These are phyloP conservation scores for Angophora floribunda DNA, from an alignment of 345 rosid species.

Conservation along the genomic window DNA sequence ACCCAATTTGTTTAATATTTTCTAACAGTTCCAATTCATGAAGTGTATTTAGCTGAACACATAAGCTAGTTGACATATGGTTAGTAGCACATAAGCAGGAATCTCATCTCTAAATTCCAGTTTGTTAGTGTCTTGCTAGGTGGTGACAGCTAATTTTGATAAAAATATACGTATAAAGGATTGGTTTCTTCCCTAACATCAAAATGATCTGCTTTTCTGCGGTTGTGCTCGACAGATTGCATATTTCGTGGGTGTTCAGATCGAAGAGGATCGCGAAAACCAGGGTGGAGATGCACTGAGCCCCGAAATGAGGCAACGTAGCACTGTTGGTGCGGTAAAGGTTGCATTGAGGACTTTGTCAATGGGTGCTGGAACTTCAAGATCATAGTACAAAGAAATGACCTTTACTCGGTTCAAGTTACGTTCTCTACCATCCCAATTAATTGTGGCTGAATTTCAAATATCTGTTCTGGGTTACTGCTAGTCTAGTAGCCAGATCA, in stretches of 20 bases:
- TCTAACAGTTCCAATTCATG: neutral
- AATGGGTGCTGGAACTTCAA: constrained; percentile 37
- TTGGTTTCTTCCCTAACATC: neutral
- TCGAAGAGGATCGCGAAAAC: constrained; percentile 39
- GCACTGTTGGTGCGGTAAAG: constrained; percentile 77
- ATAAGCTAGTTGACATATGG: neutral
- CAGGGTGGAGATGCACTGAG: constrained; percentile 37
- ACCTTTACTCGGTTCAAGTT: neutral
- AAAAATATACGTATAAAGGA: neutral
- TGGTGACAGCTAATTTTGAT: neutral
- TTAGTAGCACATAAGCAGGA: neutral
- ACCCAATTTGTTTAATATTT: neutral
- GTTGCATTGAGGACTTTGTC: constrained; percentile 77
- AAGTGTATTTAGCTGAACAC: neutral
- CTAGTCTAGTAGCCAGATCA: neutral
- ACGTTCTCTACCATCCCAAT: neutral
- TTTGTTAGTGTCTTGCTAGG: neutral
- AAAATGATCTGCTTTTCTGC: neutral
- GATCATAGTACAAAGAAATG: neutral
- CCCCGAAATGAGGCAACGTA: constrained; percentile 64
- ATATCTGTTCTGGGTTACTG: neutral
- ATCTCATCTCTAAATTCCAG: neutral
- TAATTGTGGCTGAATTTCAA: neutral
- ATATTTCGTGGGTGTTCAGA: constrained; percentile 69
- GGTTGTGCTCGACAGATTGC: constrained; percentile 45